Base-by-base conservation (phyloP, 2,329 filamentous ascomycete species). In the Diaporthe batatas region DNA sequence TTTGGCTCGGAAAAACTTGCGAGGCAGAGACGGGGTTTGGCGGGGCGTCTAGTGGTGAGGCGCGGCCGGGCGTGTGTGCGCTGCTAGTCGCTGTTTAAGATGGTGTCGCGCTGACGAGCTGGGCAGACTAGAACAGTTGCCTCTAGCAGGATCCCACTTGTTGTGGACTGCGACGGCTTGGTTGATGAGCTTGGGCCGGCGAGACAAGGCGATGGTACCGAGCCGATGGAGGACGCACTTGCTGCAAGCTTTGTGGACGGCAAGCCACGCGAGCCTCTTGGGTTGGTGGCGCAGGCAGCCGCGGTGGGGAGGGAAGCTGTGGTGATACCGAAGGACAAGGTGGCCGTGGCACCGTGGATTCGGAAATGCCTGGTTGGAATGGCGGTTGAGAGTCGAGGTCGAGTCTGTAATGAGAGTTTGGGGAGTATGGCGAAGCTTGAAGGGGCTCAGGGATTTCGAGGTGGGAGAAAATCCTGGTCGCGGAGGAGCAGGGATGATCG, bases 401-500 rank as follows among this genome's bases (percentile, higher is more conserved):
- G 23, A 34, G 55, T 71, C 34, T 32, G 58, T 53, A 32, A 47
- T 53, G 62, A 32, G 23, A 67, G 32, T 51, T 67, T 67, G 62
- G 62, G 47, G 62, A 67, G 51, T 39, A 67, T 39, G 62, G 62
- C 49, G 62, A 67, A 67, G n/a, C 47, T 53, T 49, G 64, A 72
- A 58, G 44, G 36, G 36, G 58, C 34, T 67, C 65, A 65, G 42
- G 67, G 34, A 51, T 71, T 67, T 62, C 51, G 47, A 71, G 49
- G 42, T 57, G 59, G 16, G 54, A 44, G 47, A 21, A 53, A 58
- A 67, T 67, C 62, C 64, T 64, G 71, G 68, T 72, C 59, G 54
- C 53, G 21, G 18, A 55, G 32, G 18, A 54, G 65, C 74, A 75
- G 74, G 74, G 74, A 73, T 75, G 36, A 75, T 68, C 72, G 74